Conservation (phyloP, 208 protist species). For the Trypanosomatidae sp. region DNA sequence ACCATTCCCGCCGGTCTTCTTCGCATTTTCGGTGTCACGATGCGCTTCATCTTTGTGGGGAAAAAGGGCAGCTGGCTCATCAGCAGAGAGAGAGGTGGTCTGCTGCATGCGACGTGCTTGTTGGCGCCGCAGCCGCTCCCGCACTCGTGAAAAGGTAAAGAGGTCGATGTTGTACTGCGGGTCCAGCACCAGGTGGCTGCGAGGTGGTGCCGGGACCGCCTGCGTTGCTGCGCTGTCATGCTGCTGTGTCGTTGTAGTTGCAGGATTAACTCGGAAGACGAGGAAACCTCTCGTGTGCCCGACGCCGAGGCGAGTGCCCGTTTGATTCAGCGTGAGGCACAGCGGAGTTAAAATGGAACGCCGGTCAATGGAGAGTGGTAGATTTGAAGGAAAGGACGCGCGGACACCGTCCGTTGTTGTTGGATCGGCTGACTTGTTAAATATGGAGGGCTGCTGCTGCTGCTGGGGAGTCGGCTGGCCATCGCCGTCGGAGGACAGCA, state of each 20-base stretch:
- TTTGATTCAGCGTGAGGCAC: constrained; percentile 64
- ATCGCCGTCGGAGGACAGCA: constrained; percentile 17
- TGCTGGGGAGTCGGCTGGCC: not conserved
- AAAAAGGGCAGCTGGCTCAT: too few relatives aligned
- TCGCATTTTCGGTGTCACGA: too few relatives aligned
- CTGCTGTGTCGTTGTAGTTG: not conserved
- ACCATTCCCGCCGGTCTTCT: too few relatives aligned
- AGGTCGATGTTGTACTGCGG: constrained; percentile 39
- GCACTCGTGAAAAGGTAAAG: constrained; percentile 27
- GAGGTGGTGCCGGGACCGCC: constrained; percentile 7
- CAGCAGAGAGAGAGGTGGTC: not conserved
- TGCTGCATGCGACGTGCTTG: not conserved
- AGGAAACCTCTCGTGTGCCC: constrained; percentile 69
- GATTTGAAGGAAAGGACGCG: too few relatives aligned
- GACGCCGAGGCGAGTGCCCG: constrained; percentile 59
- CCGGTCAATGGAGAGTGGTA: too few relatives aligned
- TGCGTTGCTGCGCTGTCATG: not conserved
- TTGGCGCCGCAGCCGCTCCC: constrained; percentile 16
- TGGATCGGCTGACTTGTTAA: too few relatives aligned
- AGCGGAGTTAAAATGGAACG: constrained; percentile 26
- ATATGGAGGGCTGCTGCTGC: not conserved
- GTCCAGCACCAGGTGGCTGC: constrained; percentile 27
- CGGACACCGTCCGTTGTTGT: too few relatives aligned
- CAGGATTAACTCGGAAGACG: constrained; percentile 47
- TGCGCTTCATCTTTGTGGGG: not conserved